Conservation (phyloP, 495 filamentous ascomycete species). For the Trichoderma gamsii region DNA sequence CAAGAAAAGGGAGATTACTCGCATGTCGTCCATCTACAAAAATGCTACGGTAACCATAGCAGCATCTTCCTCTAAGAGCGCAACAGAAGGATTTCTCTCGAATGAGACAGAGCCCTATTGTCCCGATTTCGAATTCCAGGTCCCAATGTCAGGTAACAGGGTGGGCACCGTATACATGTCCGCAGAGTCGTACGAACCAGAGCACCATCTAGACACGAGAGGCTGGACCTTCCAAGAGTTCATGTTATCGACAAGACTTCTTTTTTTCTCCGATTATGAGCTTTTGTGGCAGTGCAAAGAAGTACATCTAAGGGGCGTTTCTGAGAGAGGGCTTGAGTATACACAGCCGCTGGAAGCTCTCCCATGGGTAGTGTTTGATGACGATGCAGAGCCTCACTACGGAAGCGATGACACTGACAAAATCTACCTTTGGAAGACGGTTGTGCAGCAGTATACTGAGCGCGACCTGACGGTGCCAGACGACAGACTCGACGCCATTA, state of each 20-base stretch:
- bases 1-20: not conserved
- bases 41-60: conserved; percentile 10
- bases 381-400: not conserved
- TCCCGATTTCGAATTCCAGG: not conserved
- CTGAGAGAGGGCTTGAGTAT: not conserved
- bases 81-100: conserved; percentile 7
- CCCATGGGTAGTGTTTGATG: not conserved
- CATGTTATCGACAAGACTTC: not conserved
- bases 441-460: conserved; percentile 4
- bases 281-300: conserved; percentile 14
- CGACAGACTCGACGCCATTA: not conserved
- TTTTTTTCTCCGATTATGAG: conserved; percentile 12
- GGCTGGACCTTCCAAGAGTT: conserved; percentile 13
- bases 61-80: not conserved
- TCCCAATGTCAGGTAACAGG: not conserved
- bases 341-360: conserved; percentile 5
- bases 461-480: not conserved
- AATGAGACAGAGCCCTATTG: not conserved
- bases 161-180: not conserved
- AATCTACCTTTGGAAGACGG: conserved; percentile 11
- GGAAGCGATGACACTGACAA: not conserved
- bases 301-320: not conserved
- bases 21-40: conserved; percentile 12
- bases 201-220: conserved; percentile 3
- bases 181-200: not conserved